These are phyloP conservation scores for Liriodendron chinense DNA, from an alignment of 164 flowering plant genomes.

Conservation along the genomic window DNA sequence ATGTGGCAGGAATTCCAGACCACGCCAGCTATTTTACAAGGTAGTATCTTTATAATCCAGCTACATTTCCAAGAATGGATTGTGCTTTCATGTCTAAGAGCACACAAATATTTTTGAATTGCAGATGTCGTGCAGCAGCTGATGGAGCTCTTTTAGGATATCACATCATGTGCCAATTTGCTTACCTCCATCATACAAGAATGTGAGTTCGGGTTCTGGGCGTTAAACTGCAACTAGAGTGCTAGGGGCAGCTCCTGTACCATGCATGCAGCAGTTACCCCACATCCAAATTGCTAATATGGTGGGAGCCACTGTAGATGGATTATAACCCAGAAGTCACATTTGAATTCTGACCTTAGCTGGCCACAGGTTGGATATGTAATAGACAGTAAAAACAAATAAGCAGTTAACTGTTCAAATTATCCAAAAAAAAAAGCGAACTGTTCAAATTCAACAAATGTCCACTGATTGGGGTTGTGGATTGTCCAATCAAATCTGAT, in stretches of 20 bases:
- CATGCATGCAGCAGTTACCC: background rate
- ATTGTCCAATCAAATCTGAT: background rate
- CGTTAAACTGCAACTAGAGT: background rate
- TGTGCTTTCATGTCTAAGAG: background rate
- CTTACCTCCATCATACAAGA: background rate
- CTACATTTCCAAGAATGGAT: background rate
- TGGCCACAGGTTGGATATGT: background rate
- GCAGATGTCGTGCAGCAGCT: slow-evolving; percentile 86
- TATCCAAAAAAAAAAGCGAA: too few species aligned
- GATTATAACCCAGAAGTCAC: background rate
- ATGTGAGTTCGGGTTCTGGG: background rate
- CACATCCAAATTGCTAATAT: background rate
- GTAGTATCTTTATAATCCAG: slow-evolving; percentile 26
- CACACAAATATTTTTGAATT: slow-evolving; percentile 10
- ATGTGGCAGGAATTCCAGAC: slow-evolving; percentile 86
- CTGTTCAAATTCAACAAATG: background rate
- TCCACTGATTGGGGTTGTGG: background rate
- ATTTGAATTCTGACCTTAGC: background rate
- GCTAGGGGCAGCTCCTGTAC: background rate
- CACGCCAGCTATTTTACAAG: slow-evolving; percentile 70
- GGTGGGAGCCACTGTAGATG: background rate
- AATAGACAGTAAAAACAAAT: too few species aligned
- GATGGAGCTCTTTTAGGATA: slow-evolving; percentile 53
- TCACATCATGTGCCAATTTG: background rate
- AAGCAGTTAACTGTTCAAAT: too few species aligned